phyloP scores from a whole-genome alignment of 306 rosid genomes.

The Prunus dulcis region DNA sequence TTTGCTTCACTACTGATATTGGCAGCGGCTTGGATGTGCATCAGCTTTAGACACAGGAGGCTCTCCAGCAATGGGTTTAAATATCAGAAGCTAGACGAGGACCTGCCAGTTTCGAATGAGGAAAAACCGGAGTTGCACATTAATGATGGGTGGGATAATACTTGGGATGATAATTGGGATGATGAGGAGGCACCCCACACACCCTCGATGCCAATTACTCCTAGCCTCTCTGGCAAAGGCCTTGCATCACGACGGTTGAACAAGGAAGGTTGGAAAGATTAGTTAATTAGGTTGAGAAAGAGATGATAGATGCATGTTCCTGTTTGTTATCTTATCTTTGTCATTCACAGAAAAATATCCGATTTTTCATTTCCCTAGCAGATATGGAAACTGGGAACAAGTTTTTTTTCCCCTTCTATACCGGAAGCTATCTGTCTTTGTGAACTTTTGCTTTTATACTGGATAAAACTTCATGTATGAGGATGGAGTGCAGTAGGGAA shows the following conservation, averaged over 20 bases:
- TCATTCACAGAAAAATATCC: neutral
- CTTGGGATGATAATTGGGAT: slow-evolving; percentile 50
- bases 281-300: slow-evolving; percentile 8
- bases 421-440: neutral
- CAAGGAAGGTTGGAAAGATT: slow-evolving; percentile 54
- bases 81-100: slow-evolving; percentile 42
- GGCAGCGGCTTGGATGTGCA: slow-evolving; percentile 31
- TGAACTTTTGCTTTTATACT: neutral
- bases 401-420: neutral
- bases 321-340: neutral
- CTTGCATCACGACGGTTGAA: slow-evolving; percentile 39
- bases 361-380: neutral
- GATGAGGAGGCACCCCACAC: slow-evolving; percentile 48
- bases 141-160: slow-evolving; percentile 47
- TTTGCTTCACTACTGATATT: slow-evolving; percentile 25
- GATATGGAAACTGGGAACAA: neutral
- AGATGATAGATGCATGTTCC: neutral
- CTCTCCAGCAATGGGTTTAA: slow-evolving; percentile 11
- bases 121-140: slow-evolving; percentile 21
- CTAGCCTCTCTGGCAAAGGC: slow-evolving; percentile 40
- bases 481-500: neutral
- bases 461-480: neutral
- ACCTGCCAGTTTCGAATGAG: slow-evolving; percentile 32
- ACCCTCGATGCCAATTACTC: slow-evolving; percentile 39
- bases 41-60: slow-evolving; percentile 24